A percentile compares a stretch with the other conserved stretches of the same genome.
phyloP scores from a whole-genome alignment of 495 filamentous ascomycete genomes.

The Talaromyces wortmannii region DNA sequence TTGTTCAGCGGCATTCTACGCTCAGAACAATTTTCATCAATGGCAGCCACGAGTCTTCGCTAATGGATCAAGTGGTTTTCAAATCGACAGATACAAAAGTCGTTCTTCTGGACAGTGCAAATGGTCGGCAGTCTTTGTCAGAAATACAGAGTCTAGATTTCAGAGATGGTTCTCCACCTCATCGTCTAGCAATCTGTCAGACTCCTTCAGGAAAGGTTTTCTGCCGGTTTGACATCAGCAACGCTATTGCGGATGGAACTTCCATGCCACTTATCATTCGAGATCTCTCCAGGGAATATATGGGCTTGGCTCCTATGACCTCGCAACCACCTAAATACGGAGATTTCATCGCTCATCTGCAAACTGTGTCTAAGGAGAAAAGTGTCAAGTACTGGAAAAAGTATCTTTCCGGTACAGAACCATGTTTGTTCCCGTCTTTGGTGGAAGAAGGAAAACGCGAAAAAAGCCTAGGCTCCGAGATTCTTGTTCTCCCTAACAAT shows the following conservation, averaged over 20 bases:
- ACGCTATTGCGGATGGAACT: conserved; percentile 29
- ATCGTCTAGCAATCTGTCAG: conserved; percentile 26
- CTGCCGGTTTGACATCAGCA: conserved; percentile 37
- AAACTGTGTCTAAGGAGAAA: conserved; percentile 14
- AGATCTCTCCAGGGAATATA: conserved; percentile 15
- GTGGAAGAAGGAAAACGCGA: conserved; percentile 8
- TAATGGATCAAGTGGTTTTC: conserved; percentile 32
- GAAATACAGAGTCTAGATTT: conserved; percentile 6
- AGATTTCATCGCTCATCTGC: conserved; percentile 34
- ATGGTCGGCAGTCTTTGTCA: conserved; percentile 6
- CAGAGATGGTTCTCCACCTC: conserved; percentile 16
- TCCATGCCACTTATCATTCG: conserved; percentile 17
- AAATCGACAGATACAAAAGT: conserved; percentile 11
- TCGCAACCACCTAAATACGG: conserved; percentile 18
- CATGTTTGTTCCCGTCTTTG: conserved; percentile 46
- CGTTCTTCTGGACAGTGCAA: background rate
- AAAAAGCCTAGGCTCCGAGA: conserved; percentile 5
- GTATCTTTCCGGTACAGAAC: conserved; percentile 41
- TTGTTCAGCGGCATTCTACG: conserved; percentile 36
- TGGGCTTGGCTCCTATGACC: background rate
- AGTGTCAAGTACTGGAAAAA: conserved; percentile 42
- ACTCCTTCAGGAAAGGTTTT: conserved; percentile 12
- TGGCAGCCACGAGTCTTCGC: conserved; percentile 21
- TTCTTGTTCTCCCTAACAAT: conserved; percentile 6
- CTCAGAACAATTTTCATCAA: conserved; percentile 42